Evolutionary conservation across 352 stramenopile genomes (phyloP), one percentile per base, ranked within the genome.

Genomic region (Pseudoperonospora humuli): DNA sequence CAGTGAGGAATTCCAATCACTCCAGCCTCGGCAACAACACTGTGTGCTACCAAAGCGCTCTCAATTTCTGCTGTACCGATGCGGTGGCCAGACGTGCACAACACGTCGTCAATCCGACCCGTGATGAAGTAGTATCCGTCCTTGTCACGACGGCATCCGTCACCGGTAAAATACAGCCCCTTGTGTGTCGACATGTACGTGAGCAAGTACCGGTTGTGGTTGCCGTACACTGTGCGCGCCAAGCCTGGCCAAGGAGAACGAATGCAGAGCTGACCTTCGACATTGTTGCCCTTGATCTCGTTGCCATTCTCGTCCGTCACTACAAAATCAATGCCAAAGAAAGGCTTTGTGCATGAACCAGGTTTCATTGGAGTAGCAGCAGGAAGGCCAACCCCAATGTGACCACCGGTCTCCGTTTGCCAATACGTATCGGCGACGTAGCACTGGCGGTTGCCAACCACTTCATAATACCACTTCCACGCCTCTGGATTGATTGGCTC

Each of bases 41-140:
- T 83, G 67, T 98, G 91, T 5, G 73, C 84, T 7, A 98, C 89
- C 7, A 99, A 68, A 7, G 90, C 83, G 39, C 72, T 92, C 46
- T 95, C 84, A 21, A 95, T 65, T 60, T 95, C 85, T 21, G 85
- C 82, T 39, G 79, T 94, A 31, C 86, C 86, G 36, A 96, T 93
- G 8, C 91, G 71, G 60, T 97, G 91, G 7, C 88, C 91, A 20
- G 83, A 96, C 8, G 89, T 94, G 59, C 96, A 97, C 2, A 98
- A 54, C 5, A 99, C 95, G 53, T 99, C 96, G 64, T 99, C 95
- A 33, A 99, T 96, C 42, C 96, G 88, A 2, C 96, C 96, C 29
- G 94, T 99, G 61, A 99, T 99, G 63, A 96, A 99, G 70, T 98
- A 97, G 70, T 96, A 98, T 25, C 96, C 96, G 55, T 99, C 94